Evolutionary conservation across 495 filamentous ascomycete species (phyloP), one percentile per base, ranked within the genome.

Genomic region (Eremomyces bilateralis): DNA sequence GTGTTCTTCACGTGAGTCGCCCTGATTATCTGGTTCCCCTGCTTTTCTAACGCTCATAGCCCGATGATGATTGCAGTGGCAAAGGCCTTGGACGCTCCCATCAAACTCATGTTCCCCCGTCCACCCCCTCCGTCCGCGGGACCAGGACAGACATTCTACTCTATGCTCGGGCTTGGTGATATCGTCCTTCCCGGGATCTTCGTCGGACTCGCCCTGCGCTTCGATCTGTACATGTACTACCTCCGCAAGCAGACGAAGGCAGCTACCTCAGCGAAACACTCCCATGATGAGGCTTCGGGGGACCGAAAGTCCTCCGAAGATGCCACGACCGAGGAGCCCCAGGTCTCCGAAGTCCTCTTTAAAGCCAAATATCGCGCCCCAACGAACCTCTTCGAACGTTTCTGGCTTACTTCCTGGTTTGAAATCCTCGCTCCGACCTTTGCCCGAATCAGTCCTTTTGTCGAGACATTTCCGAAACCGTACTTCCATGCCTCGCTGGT

Each of bases 1-100:
- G 88, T 97, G 35, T 97, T 94, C 50, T 97, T 79, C 52, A 97
- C 88, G 60, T 69, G 50, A 47, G 63, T 55, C 6, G 24, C 16
- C 28, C 13, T 5, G n/a, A 29, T 15, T 21, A 5, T 39, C 29
- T 4, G 20, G 13, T 22, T 11, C 3, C 20, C 17, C 12, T 28
- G 1, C 28, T 20, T 15, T 22, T 4, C 21, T 15, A 16, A 1
- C 25, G 12, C 13, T 15, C 34, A 45, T 20, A 61, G 45, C 0
- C 88, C 88, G 1, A 63, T 88, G 46, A 97, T 97, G 88, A 76
- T 94, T 8, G 85, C 84, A 0, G 88, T 97, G 18, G 88, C 88
- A 8, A 92, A 71, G 6, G 71, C 70, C 22, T 59, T 97, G 19
- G 88, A 97, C 49, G 76, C 85, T 2, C 88, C 88, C 0, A 91